Evolutionary conservation across 306 rosid genomes (phyloP).

Genomic region (Carpinus viminea): DNA sequence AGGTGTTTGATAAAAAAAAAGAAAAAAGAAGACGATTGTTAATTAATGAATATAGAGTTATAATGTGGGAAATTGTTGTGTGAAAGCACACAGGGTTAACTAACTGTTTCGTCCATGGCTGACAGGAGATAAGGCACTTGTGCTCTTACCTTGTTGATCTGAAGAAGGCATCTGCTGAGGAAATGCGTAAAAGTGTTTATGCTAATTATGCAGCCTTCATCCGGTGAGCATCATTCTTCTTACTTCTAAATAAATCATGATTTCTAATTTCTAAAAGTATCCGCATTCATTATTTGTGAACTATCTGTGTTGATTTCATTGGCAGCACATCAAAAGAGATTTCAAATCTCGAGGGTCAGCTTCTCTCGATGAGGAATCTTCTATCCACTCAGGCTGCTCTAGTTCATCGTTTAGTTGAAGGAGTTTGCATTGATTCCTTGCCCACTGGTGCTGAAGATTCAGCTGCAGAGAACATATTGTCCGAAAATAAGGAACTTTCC

Average conservation of each 20-base stretch:
- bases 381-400: slow-evolving; percentile 74
- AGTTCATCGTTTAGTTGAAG: slow-evolving; percentile 81
- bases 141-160: slow-evolving; percentile 65
- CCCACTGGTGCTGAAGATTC: slow-evolving; percentile 49
- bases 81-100: not conserved
- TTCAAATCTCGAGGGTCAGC: slow-evolving; percentile 88
- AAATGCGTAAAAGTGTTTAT: slow-evolving; percentile 93
- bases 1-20: not conserved
- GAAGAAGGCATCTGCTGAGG: slow-evolving; percentile 96
- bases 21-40: too few relatives aligned
- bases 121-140: slow-evolving; percentile 74
- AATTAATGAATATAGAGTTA: too few relatives aligned
- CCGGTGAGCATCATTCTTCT: slow-evolving; percentile 47
- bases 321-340: slow-evolving; percentile 87
- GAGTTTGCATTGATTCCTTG: slow-evolving; percentile 48
- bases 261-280: not conserved
- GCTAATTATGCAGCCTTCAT: slow-evolving; percentile 90
- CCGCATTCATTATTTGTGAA: not conserved
- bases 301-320: not conserved
- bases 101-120: slow-evolving; percentile 2
- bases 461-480: slow-evolving; percentile 33
- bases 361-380: slow-evolving; percentile 85
- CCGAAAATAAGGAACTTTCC: slow-evolving; percentile 49
- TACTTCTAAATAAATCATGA: not conserved
- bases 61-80: not conserved